Base-by-base conservation (phyloP, 306 rosid species). In the Pyrus bretschneideri region DNA sequence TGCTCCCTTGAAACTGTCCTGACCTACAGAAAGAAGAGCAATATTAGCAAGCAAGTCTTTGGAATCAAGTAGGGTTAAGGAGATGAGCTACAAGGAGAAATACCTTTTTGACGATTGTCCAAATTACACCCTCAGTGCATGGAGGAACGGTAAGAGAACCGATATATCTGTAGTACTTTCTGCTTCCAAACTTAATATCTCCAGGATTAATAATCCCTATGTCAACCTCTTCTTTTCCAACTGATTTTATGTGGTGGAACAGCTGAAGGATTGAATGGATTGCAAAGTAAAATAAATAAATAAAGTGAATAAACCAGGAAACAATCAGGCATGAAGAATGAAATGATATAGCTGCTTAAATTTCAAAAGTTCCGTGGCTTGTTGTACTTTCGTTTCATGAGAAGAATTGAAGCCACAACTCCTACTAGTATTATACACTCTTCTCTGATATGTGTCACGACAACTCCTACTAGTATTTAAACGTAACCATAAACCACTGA, bases 71-170 rank as follows among this genome's bases (percentile, higher is more conserved):
- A 57, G 55, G 55, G 55, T 49, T 40, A 49, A 17, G 31, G 35
- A 35, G 62, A n/a, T 57, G 23, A 29, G 15, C 9, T 21, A 19
- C 22, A 51, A 71, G 67, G 80, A 11, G 44, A 61, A 69, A 6
- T 46, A 87, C 98, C 97, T 91, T 87, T 21, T 82, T 82, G 44
- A 76, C 17, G 27, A 93, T 10, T 8, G 96, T 89, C 98, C 98
- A 93, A 81, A 49, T 40, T 44, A 93, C 90, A n/a, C 93, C 96
- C 82, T 91, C 91, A 22, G 86, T 81, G 67, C 98, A 91, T 3
- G 98, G 93, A 75, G 98, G 97, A 60, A 80, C 82, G 40, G 97
- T 91, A 54, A 91, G 87, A 63, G 97, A 93, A 29, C 97, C 98
- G 65, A 85, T 30, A 70, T 93, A 93, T 89, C 97, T 87, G 81